Conservation (phyloP, 1,284 basidiomycete genomes). For the Trichosporon coremiiforme region DNA sequence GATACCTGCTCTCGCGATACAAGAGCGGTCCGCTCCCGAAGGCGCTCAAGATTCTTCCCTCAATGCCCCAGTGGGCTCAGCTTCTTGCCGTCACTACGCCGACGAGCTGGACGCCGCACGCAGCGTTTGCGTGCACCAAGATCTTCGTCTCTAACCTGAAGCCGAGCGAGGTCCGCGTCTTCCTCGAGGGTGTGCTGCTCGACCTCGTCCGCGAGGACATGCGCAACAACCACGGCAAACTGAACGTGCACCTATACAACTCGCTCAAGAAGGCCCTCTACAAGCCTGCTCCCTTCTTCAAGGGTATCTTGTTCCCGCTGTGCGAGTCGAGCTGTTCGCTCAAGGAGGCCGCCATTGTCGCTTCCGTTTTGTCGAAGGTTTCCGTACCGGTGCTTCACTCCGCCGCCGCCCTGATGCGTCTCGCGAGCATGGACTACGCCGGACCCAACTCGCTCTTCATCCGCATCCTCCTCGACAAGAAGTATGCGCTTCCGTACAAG, state of each 20-base stretch:
- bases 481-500: slow-evolving; percentile 97
- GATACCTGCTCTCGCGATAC: slow-evolving; percentile 82
- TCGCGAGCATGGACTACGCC: slow-evolving; percentile 95
- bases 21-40: slow-evolving; percentile 96
- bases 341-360: slow-evolving; percentile 93
- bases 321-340: slow-evolving; percentile 86
- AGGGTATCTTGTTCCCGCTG: slow-evolving; percentile 94
- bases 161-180: slow-evolving; percentile 91
- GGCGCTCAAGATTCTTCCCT: slow-evolving; percentile 97
- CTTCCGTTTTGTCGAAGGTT: slow-evolving; percentile 86
- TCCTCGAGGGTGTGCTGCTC: slow-evolving; percentile 86
- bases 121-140: slow-evolving; percentile 87
- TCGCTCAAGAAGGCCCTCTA: slow-evolving; percentile 88
- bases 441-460: slow-evolving; percentile 97
- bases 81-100: slow-evolving; percentile 91
- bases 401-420: slow-evolving; percentile 87
- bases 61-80: slow-evolving; percentile 93
- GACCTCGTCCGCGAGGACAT: slow-evolving; percentile 93
- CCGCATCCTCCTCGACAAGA: slow-evolving; percentile 95
- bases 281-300: slow-evolving; percentile 98
- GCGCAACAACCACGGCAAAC: slow-evolving; percentile 69
- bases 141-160: slow-evolving; percentile 98
- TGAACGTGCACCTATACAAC: slow-evolving; percentile 93
- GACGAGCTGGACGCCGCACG: slow-evolving; percentile 93
- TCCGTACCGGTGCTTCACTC: slow-evolving; percentile 95